Evolutionary conservation across 2,329 filamentous ascomycete species (phyloP), one percentile per base, ranked within the genome.

Genomic region (Cryphonectria naterciae): DNA sequence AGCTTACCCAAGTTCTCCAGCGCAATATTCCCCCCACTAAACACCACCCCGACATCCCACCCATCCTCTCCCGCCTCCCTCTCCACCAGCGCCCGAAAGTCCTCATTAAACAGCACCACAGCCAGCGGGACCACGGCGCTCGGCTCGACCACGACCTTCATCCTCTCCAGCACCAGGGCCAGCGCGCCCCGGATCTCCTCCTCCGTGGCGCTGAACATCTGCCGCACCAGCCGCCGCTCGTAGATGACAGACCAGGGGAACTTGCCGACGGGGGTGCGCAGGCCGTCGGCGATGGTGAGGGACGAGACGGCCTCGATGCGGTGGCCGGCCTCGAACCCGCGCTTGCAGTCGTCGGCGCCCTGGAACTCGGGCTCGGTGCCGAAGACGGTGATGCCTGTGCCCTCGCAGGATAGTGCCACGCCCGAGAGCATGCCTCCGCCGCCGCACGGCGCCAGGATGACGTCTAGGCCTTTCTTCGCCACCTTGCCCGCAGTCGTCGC

Each of bases 61-160:
- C 93, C 93, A 17, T 87, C 84, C 67, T 88, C 85, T 0, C 93
- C 92, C 0, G 84, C 92, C 80, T 95, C 92, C 72, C 77, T 80
- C 82, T 93, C 89, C 13, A 95, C 92, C 80, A 91, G 80, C 17
- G 77, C 79, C 70, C 93, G 84, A 73, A 98, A 98, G 4, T 94
- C 93, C 81, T 97, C 93, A 79, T 97, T 92, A 74, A 89, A 98
- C 75, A 98, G 82, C 67, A 90, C 91, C 10, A 93, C 92, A 0
- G 95, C 96, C 72, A 98, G 80, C 1, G 90, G 89, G n/a, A 98
- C 95, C 2, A 91, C 94, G 0, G 92, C 89, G 80, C 92, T 95
- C 32, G 95, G 95, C 85, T 98, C 95, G 17, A 98, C 90, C 32
- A 98, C 89, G 63, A 97, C 83, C 88, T 98, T 98, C 86, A 96